Evolutionary conservation across 140 eudicot species (phyloP).

Genomic region (Cichorium intybus): DNA sequence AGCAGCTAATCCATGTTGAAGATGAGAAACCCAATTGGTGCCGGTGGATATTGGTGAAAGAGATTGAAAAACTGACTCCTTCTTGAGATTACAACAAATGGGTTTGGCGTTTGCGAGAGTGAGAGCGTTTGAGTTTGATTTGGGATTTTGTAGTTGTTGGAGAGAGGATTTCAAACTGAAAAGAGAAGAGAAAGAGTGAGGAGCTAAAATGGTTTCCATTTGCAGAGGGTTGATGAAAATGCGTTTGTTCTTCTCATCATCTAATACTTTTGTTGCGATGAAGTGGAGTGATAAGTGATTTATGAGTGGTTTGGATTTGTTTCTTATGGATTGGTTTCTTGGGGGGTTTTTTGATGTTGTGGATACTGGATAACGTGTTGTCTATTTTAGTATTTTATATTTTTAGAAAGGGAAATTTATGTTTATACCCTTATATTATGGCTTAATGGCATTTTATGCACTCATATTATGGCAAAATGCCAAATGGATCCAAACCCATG

Average conservation of each 20-base stretch:
- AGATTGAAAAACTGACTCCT: slow-evolving; percentile 32
- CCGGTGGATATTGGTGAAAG: slow-evolving; percentile 33
- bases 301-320: slow-evolving; percentile 54
- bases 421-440: background rate
- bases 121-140: slow-evolving; percentile 23
- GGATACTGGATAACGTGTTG: slow-evolving; percentile 81
- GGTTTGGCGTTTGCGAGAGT: slow-evolving; percentile 35
- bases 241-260: slow-evolving; percentile 8
- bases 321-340: slow-evolving; percentile 47
- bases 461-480: background rate
- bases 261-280: slow-evolving; percentile 25
- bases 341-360: slow-evolving; percentile 23
- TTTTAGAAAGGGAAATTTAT: background rate
- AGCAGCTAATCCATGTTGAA: slow-evolving; percentile 85
- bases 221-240: slow-evolving; percentile 23
- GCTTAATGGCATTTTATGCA: background rate
- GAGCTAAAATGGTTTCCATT: slow-evolving; percentile 95
- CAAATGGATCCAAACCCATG: slow-evolving; percentile 12
- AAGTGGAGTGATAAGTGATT: slow-evolving; percentile 2
- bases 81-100: slow-evolving; percentile 55
- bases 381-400: no score
- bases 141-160: slow-evolving; percentile 37
- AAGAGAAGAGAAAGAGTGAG: slow-evolving; percentile 60
- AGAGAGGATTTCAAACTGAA: slow-evolving; percentile 39
- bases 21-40: slow-evolving; percentile 49